phyloP scores from a whole-genome alignment of 2,329 filamentous ascomycete genomes.

The Diatrype stigma region DNA sequence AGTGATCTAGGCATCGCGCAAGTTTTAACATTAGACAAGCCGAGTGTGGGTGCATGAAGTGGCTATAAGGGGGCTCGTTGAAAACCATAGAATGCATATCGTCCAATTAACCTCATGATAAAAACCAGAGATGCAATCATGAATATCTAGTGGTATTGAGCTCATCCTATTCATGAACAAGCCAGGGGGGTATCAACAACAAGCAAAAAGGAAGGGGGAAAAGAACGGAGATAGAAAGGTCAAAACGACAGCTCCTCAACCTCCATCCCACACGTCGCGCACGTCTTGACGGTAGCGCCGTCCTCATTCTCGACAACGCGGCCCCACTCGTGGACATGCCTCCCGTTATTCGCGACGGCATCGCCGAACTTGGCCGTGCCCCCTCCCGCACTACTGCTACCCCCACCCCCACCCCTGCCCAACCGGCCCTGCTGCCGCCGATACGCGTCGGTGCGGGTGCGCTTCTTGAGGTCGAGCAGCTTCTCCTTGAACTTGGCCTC shows the following conservation, averaged over 20 bases:
- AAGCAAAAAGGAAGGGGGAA: too few relatives aligned
- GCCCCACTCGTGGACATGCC: conserved; percentile 88
- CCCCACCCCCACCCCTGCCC: conserved; percentile 38
- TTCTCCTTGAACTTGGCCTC: conserved; percentile 91
- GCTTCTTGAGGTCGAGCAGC: conserved; percentile 84
- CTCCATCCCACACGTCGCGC: conserved; percentile 71
- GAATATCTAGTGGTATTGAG: too few relatives aligned
- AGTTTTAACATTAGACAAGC: too few relatives aligned
- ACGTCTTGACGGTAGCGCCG: conserved; percentile 78
- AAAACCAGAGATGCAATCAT: too few relatives aligned
- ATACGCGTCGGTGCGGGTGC: conserved; percentile 87
- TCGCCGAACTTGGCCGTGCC: conserved; percentile 69
- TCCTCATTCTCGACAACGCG: conserved; percentile 63
- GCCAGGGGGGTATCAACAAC: too few relatives aligned
- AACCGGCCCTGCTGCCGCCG: conserved; percentile 61
- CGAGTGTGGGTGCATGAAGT: too few relatives aligned
- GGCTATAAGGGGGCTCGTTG: too few relatives aligned
- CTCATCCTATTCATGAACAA: too few relatives aligned
- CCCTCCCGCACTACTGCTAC: conserved; percentile 30
- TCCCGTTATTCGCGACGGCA: conserved; percentile 59
- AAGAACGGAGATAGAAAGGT: conserved; percentile 10
- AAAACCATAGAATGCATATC: too few relatives aligned
- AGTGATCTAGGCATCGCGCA: too few relatives aligned
- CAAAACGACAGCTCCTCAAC: conserved; percentile 71
- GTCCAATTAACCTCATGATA: too few relatives aligned